Percentiles rank a stretch among this genome's conserved stretches.
phyloP scores from a whole-genome alignment of 805 yeast species.

The Yarrowia divulgata region DNA sequence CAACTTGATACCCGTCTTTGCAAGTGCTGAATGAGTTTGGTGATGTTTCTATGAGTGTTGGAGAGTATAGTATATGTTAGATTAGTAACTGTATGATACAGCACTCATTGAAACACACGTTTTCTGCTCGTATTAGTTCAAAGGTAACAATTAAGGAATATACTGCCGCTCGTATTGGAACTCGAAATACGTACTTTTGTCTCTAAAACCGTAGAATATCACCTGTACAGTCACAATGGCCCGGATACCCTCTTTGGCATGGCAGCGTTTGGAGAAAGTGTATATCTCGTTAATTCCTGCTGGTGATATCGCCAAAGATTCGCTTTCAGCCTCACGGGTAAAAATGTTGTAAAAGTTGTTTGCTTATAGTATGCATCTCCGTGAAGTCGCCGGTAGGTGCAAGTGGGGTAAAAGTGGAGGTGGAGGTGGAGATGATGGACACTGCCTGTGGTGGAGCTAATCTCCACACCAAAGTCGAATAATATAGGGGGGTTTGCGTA shows the following conservation, averaged over 20 bases:
- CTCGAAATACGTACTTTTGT: too few relatives aligned
- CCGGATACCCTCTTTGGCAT: not conserved
- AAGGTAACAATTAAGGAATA: not conserved
- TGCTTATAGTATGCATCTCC: constrained; percentile 11
- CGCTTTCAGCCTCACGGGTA: constrained; percentile 6
- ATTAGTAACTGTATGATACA: not conserved
- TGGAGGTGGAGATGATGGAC: not conserved
- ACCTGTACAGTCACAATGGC: not conserved
- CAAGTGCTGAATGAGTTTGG: not conserved
- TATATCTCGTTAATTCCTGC: constrained; percentile 16
- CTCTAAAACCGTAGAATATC: not conserved
- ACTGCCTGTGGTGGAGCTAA: not conserved
- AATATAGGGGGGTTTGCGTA: not conserved
- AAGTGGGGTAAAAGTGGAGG: constrained; percentile 30
- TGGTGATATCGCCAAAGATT: not conserved
- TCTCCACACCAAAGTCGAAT: not conserved
- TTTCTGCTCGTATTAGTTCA: not conserved
- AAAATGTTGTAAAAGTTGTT: not conserved
- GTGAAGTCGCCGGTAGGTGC: constrained; percentile 2
- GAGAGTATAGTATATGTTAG: not conserved
- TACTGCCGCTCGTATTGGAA: not conserved
- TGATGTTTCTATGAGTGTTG: too few relatives aligned
- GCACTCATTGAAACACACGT: not conserved
- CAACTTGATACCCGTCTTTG: not conserved
- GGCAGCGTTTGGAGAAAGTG: not conserved